Evolutionary conservation across 176 grass and related monocot genomes (phyloP).

Genomic region (Aegilops umbellulata): DNA sequence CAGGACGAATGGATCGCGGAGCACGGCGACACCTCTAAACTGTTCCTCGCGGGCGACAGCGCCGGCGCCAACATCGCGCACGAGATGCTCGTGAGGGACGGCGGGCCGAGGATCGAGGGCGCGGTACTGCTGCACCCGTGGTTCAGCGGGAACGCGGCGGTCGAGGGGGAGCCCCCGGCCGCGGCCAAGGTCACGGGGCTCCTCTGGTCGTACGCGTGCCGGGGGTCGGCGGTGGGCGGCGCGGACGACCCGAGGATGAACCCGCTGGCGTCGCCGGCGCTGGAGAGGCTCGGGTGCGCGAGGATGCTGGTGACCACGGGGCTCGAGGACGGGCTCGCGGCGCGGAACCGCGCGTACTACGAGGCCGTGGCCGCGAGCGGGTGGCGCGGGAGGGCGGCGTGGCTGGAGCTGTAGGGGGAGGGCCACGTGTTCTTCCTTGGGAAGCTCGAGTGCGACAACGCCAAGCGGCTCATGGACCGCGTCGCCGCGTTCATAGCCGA

Average conservation of each 20-base stretch:
- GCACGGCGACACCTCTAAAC: conserved; percentile 38
- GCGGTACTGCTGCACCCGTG: conserved; percentile 53
- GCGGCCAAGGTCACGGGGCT: not conserved
- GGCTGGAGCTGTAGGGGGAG: conserved; percentile 43
- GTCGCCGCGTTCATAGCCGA: conserved; percentile 33
- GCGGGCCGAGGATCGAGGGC: conserved; percentile 30
- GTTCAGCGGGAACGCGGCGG: conserved; percentile 35
- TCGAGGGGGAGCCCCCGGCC: conserved; percentile 26
- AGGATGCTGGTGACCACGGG: conserved; percentile 43
- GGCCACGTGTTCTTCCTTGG: conserved; percentile 44
- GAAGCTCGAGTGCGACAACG: conserved; percentile 40
- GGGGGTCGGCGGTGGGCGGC: conserved; percentile 23
- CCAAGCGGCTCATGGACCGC: conserved; percentile 29
- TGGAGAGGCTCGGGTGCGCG: conserved; percentile 42
- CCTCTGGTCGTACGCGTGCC: conserved; percentile 47
- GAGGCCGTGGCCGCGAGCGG: conserved; percentile 40
- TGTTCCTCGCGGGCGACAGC: conserved; percentile 79
- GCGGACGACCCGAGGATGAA: conserved; percentile 55
- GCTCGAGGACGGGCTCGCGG: conserved; percentile 33
- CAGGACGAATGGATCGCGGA: conserved; percentile 42
- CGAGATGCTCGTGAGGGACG: conserved; percentile 39
- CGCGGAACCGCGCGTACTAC: conserved; percentile 37
- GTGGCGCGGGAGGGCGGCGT: conserved; percentile 44
- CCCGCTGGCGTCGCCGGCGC: conserved; percentile 22
- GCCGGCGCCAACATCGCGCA: conserved; percentile 77